Evolutionary conservation across 176 grass and related monocot species (phyloP).

Genomic region (Triticum monococcum): DNA sequence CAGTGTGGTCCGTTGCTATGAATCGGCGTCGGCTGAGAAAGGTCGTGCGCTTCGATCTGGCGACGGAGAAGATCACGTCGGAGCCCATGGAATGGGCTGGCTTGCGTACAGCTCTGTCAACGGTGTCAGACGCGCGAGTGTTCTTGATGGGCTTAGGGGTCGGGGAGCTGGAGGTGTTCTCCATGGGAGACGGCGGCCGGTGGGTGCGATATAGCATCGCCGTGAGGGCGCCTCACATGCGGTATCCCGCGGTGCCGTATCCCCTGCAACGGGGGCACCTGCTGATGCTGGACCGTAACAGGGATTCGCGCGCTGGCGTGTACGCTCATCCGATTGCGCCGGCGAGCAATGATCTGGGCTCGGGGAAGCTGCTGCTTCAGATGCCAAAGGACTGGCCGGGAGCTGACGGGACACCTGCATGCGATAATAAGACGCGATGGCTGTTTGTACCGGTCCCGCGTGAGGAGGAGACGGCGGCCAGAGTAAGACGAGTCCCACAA

Average conservation of each 20-base stretch:
- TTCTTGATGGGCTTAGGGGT: neutral
- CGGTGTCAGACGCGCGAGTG: neutral
- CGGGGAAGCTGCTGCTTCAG: neutral
- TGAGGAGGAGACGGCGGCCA: neutral
- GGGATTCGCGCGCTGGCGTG: neutral
- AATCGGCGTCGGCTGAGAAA: neutral
- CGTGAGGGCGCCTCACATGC: neutral
- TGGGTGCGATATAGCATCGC: neutral
- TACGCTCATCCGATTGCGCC: neutral
- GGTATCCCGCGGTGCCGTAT: neutral
- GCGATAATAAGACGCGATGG: neutral
- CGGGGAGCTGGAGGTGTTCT: neutral
- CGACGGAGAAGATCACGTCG: neutral
- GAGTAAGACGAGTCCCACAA: neutral
- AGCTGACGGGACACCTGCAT: neutral
- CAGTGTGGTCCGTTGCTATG: neutral
- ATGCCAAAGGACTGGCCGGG: no score
- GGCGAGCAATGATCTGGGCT: neutral
- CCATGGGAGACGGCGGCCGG: neutral
- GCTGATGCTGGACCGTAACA: neutral
- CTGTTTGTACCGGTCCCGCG: neutral
- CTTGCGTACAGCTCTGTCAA: neutral
- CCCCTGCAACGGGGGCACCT: conserved; percentile 1
- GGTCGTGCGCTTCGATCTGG: neutral
- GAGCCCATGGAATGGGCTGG: neutral